These are phyloP conservation scores for Pseudocercospora vitis DNA, from an alignment of 2,329 filamentous ascomycete genomes.

Conservation along the genomic window DNA sequence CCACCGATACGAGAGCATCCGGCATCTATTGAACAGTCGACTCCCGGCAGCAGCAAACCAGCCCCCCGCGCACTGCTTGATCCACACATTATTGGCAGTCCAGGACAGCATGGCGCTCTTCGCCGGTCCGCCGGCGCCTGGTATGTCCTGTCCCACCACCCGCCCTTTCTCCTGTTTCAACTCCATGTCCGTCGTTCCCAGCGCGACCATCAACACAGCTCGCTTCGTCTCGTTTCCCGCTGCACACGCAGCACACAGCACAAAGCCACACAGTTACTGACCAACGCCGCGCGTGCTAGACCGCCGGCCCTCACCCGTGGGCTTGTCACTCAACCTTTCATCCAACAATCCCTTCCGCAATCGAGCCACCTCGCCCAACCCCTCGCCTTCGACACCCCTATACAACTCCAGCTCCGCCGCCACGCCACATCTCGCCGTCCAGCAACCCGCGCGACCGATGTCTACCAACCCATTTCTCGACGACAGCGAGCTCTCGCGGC, in stretches of 20 bases:
- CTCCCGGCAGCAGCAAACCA: not conserved
- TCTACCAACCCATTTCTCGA: conserved; percentile 76
- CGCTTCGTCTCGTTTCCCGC: conserved; percentile 20
- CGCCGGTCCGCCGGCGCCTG: conserved; percentile 17
- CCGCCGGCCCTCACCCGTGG: conserved; percentile 46
- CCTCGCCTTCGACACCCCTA: conserved; percentile 23
- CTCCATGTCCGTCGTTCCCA: conserved; percentile 9
- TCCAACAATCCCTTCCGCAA: conserved; percentile 82
- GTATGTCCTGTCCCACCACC: conserved; percentile 13
- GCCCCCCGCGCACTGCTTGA: no score
- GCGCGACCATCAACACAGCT: conserved; percentile 12
- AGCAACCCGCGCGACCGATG: conserved; percentile 54
- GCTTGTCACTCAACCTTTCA: conserved; percentile 58
- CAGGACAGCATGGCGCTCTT: conserved; percentile 18
- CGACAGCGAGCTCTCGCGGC: conserved; percentile 28
- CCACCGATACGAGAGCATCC: no score
- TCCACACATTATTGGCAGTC: no score
- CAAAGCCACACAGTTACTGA: no score
- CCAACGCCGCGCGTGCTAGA: conserved; percentile 33
- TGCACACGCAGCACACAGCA: no score
- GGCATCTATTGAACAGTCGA: not conserved
- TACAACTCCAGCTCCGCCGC: conserved; percentile 7
- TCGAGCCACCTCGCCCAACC: conserved; percentile 57
- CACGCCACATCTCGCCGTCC: conserved; percentile 48
- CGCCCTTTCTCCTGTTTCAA: conserved; percentile 23